These are phyloP conservation scores for Sarocladium oryzae DNA, from an alignment of 2,329 filamentous ascomycete species.

Conservation along the genomic window DNA sequence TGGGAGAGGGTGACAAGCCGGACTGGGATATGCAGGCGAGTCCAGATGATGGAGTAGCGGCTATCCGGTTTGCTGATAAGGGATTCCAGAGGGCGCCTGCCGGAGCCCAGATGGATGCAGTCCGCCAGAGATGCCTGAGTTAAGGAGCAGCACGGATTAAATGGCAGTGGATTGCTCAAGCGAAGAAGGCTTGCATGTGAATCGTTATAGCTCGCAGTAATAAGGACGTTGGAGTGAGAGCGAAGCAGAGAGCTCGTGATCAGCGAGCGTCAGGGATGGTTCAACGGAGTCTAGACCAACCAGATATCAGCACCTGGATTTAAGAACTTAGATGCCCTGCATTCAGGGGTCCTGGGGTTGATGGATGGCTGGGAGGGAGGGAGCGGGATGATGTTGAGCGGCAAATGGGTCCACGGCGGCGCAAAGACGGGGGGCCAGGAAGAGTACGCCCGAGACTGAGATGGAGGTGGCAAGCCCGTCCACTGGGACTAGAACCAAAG, in stretches of 20 bases:
- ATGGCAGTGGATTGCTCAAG: background rate
- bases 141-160: background rate
- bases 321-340: background rate
- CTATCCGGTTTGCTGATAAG: background rate
- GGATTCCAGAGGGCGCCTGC: background rate
- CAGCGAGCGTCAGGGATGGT: background rate
- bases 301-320: background rate
- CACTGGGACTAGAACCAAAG: background rate
- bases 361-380: background rate
- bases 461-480: slow-evolving; percentile 1
- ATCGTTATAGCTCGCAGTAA: background rate
- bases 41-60: background rate
- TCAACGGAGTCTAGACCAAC: slow-evolving; percentile 4
- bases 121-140: background rate
- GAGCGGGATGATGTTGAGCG: slow-evolving; percentile 7
- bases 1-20: background rate
- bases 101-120: background rate
- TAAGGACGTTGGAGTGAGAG: background rate
- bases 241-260: background rate
- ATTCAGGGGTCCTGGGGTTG: background rate
- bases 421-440: slow-evolving; percentile 1
- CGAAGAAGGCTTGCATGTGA: background rate
- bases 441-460: background rate
- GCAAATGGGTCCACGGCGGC: slow-evolving; percentile 7
- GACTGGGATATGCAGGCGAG: background rate